Evolutionary conservation across 345 rosid species (phyloP).

Genomic region (Carallia pectinifolia): DNA sequence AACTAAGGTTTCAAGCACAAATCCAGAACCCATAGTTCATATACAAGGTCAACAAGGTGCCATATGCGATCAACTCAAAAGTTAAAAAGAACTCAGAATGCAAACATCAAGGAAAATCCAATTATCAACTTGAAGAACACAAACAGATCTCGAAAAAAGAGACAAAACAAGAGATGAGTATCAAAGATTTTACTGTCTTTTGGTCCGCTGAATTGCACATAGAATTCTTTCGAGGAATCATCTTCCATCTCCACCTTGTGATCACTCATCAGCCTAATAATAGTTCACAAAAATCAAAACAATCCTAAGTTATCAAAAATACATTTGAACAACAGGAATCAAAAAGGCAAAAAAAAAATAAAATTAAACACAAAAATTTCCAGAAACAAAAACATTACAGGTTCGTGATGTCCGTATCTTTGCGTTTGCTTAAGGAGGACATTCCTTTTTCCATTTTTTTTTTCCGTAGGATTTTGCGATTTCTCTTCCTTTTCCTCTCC

Average conservation of each 20-base stretch:
- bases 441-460: slow-evolving; percentile 25
- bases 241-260: slow-evolving; percentile 97
- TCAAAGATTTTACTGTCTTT: slow-evolving; percentile 67
- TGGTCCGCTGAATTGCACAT: slow-evolving; percentile 94
- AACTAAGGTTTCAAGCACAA: slow-evolving; percentile 5
- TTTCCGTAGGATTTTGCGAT: no score
- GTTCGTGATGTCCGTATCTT: slow-evolving; percentile 99
- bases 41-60: slow-evolving; percentile 11
- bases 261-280: slow-evolving; percentile 94
- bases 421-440: slow-evolving; percentile 99
- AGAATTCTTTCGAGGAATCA: slow-evolving; percentile 97
- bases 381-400: slow-evolving; percentile 46
- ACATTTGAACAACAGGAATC: not conserved
- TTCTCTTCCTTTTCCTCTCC: no score
- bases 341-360: not conserved
- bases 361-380: not conserved
- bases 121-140: not conserved
- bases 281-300: slow-evolving; percentile 11
- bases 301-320: not conserved
- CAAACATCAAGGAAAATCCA: slow-evolving; percentile 10
- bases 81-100: slow-evolving; percentile 14
- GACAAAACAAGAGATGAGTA: slow-evolving; percentile 17
- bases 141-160: slow-evolving; percentile 9
- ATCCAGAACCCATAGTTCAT: slow-evolving; percentile 17
- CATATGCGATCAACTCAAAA: slow-evolving; percentile 5